Conservation (phyloP, 1,284 basidiomycete species). For the Fomitiporia mediterranea region DNA sequence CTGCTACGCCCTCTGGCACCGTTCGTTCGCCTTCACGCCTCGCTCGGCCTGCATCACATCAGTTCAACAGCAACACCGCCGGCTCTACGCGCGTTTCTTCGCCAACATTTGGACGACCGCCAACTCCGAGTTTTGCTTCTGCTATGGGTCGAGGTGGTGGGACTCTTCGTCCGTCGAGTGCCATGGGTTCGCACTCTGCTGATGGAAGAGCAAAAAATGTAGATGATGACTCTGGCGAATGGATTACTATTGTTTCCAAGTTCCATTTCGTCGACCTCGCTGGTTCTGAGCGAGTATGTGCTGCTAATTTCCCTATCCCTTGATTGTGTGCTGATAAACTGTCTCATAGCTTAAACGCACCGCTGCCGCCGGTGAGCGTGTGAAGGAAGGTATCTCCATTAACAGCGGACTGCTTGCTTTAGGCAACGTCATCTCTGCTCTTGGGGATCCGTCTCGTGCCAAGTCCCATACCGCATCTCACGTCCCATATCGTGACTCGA, state of each 20-base stretch:
- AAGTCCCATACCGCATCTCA: slow-evolving; percentile 77
- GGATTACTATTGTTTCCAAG: slow-evolving; percentile 89
- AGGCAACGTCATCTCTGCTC: slow-evolving; percentile 96
- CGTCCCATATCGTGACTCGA: slow-evolving; percentile 96
- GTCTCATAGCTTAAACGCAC: slow-evolving; percentile 77
- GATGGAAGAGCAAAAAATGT: slow-evolving; percentile 40
- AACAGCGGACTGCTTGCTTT: slow-evolving; percentile 95
- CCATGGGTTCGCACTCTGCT: slow-evolving; percentile 52
- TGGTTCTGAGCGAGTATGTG: slow-evolving; percentile 85
- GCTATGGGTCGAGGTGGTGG: slow-evolving; percentile 70
- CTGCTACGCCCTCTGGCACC: slow-evolving; percentile 59
- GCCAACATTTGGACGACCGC: slow-evolving; percentile 68
- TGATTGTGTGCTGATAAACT: slow-evolving; percentile 21
- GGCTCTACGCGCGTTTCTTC: slow-evolving; percentile 53
- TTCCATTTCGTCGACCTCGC: slow-evolving; percentile 99
- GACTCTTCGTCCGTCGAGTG: slow-evolving; percentile 68
- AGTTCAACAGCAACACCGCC: slow-evolving; percentile 39
- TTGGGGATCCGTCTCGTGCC: slow-evolving; percentile 87
- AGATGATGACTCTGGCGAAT: slow-evolving; percentile 72
- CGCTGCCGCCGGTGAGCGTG: slow-evolving; percentile 88
- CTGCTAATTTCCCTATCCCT: slow-evolving; percentile 19
- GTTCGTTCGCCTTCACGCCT: slow-evolving; percentile 75
- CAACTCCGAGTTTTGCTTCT: slow-evolving; percentile 68
- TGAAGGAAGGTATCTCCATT: slow-evolving; percentile 96
- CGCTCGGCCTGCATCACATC: slow-evolving; percentile 70